These are phyloP conservation scores for Penicillium nucicola DNA, from an alignment of 495 filamentous ascomycete genomes.

Conservation along the genomic window DNA sequence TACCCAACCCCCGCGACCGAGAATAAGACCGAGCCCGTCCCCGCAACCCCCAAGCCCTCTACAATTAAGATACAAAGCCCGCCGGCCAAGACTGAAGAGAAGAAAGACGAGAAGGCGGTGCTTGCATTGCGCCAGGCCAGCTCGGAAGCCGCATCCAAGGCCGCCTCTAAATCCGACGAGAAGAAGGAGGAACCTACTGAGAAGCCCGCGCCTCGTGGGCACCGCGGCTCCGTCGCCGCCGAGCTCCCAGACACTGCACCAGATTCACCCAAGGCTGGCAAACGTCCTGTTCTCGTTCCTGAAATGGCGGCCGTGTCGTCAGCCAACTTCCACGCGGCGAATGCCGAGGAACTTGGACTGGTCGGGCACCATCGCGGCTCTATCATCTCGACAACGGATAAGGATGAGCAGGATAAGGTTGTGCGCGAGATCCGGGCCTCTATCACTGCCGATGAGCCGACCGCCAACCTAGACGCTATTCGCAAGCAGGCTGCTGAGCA, in stretches of 20 bases:
- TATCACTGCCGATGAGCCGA: constrained; percentile 27
- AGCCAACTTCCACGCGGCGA: constrained; percentile 43
- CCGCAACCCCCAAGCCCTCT: constrained; percentile 34
- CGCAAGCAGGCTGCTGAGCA: constrained; percentile 26
- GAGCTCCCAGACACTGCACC: constrained; percentile 30
- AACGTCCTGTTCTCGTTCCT: constrained; percentile 36
- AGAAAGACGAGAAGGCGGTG: constrained; percentile 38
- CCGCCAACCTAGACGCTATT: constrained; percentile 18
- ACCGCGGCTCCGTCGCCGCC: constrained; percentile 29
- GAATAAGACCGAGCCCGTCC: constrained; percentile 23
- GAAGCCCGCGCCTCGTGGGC: constrained; percentile 4
- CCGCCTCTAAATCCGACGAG: constrained; percentile 32
- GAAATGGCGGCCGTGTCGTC: constrained; percentile 43
- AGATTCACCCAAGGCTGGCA: constrained; percentile 25
- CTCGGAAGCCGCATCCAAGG: constrained; percentile 67
- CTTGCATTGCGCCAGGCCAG: constrained; percentile 63
- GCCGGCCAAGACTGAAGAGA: constrained; percentile 30
- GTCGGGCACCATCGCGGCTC: constrained; percentile 44
- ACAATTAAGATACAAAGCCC: constrained; percentile 45
- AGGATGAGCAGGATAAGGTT: constrained; percentile 36
- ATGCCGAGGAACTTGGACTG: constrained; percentile 37
- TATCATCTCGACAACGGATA: constrained; percentile 33
- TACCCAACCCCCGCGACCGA: constrained; percentile 35
- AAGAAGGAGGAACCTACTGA: constrained; percentile 16
- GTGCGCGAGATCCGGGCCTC: constrained; percentile 38